These are phyloP conservation scores for Triadica sebifera DNA, from an alignment of 345 rosid species.

Conservation along the genomic window DNA sequence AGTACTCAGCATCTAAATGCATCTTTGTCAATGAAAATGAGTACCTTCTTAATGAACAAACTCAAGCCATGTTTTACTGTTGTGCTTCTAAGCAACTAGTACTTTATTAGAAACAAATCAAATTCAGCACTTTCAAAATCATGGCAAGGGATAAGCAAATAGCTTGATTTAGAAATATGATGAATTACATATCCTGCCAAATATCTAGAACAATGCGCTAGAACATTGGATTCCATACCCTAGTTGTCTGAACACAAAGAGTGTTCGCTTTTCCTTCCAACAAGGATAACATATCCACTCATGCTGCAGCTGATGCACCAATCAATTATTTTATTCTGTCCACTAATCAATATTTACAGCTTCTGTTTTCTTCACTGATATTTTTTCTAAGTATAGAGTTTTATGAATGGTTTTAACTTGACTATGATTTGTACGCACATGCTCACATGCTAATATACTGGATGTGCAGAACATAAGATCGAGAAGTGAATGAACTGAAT, in stretches of 20 bases:
- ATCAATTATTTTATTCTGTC: background rate
- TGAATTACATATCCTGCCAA: too few relatives aligned
- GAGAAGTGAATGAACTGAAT: background rate
- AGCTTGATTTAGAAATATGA: too few relatives aligned
- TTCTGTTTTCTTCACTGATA: background rate
- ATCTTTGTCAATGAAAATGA: background rate
- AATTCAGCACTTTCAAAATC: background rate
- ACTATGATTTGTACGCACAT: background rate
- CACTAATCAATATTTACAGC: background rate
- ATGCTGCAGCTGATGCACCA: background rate
- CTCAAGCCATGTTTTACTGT: background rate
- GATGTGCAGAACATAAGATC: background rate
- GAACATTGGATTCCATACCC: background rate
- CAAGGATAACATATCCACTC: background rate
- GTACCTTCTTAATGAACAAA: background rate
- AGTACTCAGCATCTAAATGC: background rate
- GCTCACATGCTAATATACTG: background rate
- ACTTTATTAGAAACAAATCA: background rate
- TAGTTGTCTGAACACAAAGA: background rate
- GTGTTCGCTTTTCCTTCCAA: background rate
- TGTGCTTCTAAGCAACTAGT: background rate
- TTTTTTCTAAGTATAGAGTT: background rate
- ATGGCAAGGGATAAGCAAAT: too few relatives aligned
- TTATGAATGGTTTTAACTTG: background rate
- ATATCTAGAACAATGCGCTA: too few relatives aligned